phyloP scores from a whole-genome alignment of 2,329 filamentous ascomycete species.

The Ophiocordyceps camponoti-saundersi region DNA sequence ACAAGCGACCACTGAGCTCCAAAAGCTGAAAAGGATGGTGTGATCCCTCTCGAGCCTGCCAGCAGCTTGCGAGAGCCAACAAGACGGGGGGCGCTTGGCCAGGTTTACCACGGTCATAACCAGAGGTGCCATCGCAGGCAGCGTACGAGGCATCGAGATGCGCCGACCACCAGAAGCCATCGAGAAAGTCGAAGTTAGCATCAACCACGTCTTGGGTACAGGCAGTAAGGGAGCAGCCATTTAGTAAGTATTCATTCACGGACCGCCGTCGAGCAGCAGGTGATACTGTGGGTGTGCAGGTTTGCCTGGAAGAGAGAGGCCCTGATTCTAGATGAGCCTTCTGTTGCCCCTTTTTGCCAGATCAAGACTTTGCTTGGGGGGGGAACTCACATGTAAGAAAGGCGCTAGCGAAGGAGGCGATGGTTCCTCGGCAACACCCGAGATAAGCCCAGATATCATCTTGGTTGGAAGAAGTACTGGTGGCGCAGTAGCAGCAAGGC shows the following conservation, averaged over 20 bases:
- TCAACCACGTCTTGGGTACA: conserved; percentile 23
- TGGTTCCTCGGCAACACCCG: conserved; percentile 32
- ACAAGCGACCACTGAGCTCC: conserved; percentile 30
- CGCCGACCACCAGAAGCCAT: conserved; percentile 41
- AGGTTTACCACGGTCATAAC: conserved; percentile 13
- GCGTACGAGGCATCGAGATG: conserved; percentile 20
- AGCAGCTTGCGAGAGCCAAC: conserved; percentile 31
- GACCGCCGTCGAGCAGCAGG: conserved; percentile 29
- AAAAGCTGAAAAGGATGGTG: conserved; percentile 37
- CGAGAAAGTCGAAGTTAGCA: conserved; percentile 32
- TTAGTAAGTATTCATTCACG: conserved; percentile 34
- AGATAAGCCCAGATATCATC: conserved; percentile 30
- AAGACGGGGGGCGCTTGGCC: conserved; percentile 30
- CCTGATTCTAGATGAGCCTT: conserved; percentile 12
- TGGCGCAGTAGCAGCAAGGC: conserved; percentile 29
- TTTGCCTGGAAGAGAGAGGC: conserved; percentile 28
- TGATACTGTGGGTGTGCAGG: conserved; percentile 31
- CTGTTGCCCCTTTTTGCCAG: neutral
- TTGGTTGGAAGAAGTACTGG: conserved; percentile 16
- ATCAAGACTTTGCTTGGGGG: neutral
- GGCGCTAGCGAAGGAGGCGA: conserved; percentile 28
- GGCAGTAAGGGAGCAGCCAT: conserved; percentile 24
- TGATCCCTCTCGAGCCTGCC: conserved; percentile 28
- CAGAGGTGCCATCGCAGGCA: conserved; percentile 4
- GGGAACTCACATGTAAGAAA: conserved; percentile 29